A percentile compares a stretch with the other conserved stretches of the same genome.
Conservation (phyloP, 805 yeast genomes). For the Saccharomyces eubayanus region DNA sequence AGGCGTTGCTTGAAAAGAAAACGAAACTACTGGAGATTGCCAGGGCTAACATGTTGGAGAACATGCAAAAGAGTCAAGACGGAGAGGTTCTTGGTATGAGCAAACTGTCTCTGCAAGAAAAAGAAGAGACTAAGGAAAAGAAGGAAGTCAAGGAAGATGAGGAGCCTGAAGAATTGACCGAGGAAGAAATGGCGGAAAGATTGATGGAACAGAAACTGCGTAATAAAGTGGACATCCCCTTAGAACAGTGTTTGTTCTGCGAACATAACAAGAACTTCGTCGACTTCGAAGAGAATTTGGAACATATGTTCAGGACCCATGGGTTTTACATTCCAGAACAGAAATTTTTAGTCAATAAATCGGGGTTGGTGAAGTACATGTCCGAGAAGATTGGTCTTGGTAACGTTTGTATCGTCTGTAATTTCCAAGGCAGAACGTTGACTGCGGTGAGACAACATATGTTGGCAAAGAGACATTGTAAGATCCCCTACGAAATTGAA, state of each 20-base stretch:
- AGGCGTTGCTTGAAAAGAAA: slow-evolving; percentile 36
- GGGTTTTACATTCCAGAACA: slow-evolving; percentile 88
- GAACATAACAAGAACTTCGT: slow-evolving; percentile 41
- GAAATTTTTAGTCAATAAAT: slow-evolving; percentile 56
- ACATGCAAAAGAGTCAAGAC: slow-evolving; percentile 15
- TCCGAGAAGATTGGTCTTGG: slow-evolving; percentile 91
- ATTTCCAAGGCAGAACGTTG: slow-evolving; percentile 73
- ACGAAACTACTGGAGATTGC: slow-evolving; percentile 35
- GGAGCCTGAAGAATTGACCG: slow-evolving; percentile 29
- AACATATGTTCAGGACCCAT: slow-evolving; percentile 70
- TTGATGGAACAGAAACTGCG: slow-evolving; percentile 34
- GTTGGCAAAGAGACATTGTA: slow-evolving; percentile 78
- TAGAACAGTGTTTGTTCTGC: slow-evolving; percentile 49
- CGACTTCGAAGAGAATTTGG: slow-evolving; percentile 37
- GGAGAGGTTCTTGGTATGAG: slow-evolving; percentile 2
- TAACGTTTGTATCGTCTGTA: slow-evolving; percentile 77
- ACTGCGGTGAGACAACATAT: slow-evolving; percentile 90
- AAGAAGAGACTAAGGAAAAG: slow-evolving; percentile 4
- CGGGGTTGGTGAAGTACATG: slow-evolving; percentile 68
- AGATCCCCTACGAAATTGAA: slow-evolving; percentile 79
- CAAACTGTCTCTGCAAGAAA: slow-evolving; percentile 1
- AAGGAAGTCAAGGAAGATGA: slow-evolving; percentile 7
- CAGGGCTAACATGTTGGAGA: slow-evolving; percentile 32
- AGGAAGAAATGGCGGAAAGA: slow-evolving; percentile 33
- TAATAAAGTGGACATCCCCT: slow-evolving; percentile 40